These are phyloP conservation scores for Saccharomycopsis hybrid DNA, from an alignment of 1,139 yeast species.

Conservation along the genomic window DNA sequence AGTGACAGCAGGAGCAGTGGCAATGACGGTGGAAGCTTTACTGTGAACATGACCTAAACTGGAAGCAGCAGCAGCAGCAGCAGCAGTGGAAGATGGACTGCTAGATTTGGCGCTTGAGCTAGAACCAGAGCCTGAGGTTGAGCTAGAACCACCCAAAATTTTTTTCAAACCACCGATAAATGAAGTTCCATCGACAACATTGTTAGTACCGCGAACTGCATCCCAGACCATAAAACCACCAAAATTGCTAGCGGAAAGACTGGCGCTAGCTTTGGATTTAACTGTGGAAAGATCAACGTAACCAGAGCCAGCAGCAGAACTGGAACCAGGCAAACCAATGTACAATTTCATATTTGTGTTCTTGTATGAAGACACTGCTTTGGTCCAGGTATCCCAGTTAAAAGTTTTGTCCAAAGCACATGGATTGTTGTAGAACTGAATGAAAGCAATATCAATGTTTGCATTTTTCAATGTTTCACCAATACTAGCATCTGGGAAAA, in stretches of 20 bases:
- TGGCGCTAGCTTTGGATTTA: conserved; percentile 30
- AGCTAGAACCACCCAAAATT: conserved; percentile 25
- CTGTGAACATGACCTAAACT: neutral
- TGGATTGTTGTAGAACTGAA: conserved; percentile 87
- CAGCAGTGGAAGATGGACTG: conserved; percentile 22
- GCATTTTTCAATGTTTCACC: conserved; percentile 61
- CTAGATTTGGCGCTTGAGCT: conserved; percentile 20
- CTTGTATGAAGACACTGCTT: conserved; percentile 60
- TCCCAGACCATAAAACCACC: conserved; percentile 94
- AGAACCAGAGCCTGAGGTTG: conserved; percentile 20
- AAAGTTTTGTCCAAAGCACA: conserved; percentile 42
- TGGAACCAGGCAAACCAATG: conserved; percentile 70
- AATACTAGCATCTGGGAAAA: conserved; percentile 68
- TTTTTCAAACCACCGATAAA: conserved; percentile 41
- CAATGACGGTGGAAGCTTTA: neutral
- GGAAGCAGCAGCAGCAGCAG: conserved; percentile 12
- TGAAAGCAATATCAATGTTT: conserved; percentile 75
- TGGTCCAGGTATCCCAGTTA: conserved; percentile 84
- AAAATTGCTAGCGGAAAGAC: conserved; percentile 39
- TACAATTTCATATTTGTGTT: conserved; percentile 58
- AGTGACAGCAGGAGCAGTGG: conserved; percentile 8
- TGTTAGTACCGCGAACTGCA: conserved; percentile 51
- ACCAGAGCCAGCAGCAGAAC: conserved; percentile 64
- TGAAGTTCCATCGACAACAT: conserved; percentile 35
- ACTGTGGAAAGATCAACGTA: conserved; percentile 37